Evolutionary conservation across 116 monocot species (phyloP).

Genomic region (Trichopus zeylanicus): DNA sequence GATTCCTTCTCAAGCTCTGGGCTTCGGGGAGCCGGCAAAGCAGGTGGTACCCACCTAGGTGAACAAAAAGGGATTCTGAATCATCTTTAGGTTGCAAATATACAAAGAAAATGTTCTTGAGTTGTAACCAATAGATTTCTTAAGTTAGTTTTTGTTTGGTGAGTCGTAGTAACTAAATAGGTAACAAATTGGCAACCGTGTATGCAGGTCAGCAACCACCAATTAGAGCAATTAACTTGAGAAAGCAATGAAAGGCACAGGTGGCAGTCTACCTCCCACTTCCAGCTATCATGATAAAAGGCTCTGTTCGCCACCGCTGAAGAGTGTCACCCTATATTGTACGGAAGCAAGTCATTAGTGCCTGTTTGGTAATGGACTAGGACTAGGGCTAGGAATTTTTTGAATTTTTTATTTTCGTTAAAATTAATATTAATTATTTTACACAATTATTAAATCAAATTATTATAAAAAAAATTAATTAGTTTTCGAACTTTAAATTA

Average conservation of each 20-base stretch:
- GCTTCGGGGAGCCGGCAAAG: slow-evolving; percentile 53
- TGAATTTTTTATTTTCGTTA: no score
- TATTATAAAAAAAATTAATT: no score
- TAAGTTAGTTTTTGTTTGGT: no score
- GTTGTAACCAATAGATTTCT: no score
- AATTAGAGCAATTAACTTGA: not conserved
- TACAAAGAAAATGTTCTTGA: not conserved
- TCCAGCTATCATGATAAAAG: slow-evolving; percentile 99
- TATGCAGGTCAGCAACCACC: no score
- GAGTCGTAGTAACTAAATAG: no score
- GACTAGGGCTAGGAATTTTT: no score
- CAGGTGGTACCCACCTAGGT: slow-evolving; percentile 88
- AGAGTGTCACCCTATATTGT: slow-evolving; percentile 87
- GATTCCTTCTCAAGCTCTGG: slow-evolving; percentile 88
- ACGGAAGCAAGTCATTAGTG: not conserved
- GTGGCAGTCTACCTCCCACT: slow-evolving; percentile 79
- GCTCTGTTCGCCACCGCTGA: slow-evolving; percentile 94
- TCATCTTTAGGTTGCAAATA: not conserved
- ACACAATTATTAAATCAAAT: no score
- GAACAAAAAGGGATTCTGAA: slow-evolving; percentile 1
- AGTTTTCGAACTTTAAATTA: no score
- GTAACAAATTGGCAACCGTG: no score
- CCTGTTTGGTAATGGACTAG: no score
- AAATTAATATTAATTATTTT: no score
- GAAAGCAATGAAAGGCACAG: not conserved